Evolutionary conservation across 75 land plant species (phyloP), one percentile per base, ranked within the genome.

Genomic region (Selaginella moellendorffii): DNA sequence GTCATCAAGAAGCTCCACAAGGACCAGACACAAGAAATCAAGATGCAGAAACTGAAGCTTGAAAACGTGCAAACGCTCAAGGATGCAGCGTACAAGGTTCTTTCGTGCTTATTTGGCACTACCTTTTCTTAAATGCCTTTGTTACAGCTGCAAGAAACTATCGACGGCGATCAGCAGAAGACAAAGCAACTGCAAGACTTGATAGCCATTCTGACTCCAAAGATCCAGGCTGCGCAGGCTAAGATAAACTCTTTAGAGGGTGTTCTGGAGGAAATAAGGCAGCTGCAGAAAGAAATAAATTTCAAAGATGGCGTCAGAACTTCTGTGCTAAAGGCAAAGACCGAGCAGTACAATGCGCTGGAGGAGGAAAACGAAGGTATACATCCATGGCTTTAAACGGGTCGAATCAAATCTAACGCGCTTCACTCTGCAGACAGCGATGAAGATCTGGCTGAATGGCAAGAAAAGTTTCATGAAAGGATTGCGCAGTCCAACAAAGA

Each of bases 1-100:
- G 97, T 85, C 53, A 83, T 92, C 24, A 92, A 92, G 64, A 92
- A 85, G 29, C 93, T 92, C 75, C 97, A 92, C 74, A 92, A 92
- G 74, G 97, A 92, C 63, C 95, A 92, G 68, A 81, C 77, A 26
- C 97, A 85, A 56, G 97, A 88, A 54, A 88, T 92, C 69, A 92
- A 92, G 74, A 71, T 80, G 54, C 79, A 82, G 65, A 92, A 88
- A 66, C 80, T 92, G 42, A 88, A 85, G 66, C 69, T 92, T 71
- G 97, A 92, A 72, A 75, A 88, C 72, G 77, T 88, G 65, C 95
- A 88, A 64, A 92, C 86, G 28, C 60, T 92, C 59, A 88, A 85
- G 66, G 95, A 92, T 82, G 85, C 86, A 26, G 97, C 97, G 26
- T 85, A 71, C 61, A 88, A 83, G 95, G 97, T 36, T n/a, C n/a